Percentiles rank a stretch among this genome's conserved stretches.
phyloP scores from a whole-genome alignment of 495 filamentous ascomycete genomes.

The Xylaria longipes region DNA sequence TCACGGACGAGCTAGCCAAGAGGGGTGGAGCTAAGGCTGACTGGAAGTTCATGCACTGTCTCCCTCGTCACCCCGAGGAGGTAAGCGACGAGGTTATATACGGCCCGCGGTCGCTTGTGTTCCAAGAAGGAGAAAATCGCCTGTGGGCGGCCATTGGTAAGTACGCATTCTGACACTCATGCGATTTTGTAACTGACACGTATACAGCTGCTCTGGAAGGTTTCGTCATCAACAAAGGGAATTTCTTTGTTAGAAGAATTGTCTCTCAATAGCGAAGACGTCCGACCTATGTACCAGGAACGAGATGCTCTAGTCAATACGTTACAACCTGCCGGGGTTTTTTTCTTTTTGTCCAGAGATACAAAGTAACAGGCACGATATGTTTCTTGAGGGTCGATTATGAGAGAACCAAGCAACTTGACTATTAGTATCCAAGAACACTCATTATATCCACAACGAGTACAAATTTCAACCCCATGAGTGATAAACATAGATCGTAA shows the following conservation, averaged over 20 bases:
- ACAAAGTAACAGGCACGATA: background rate
- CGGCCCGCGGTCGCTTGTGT: constrained; percentile 79
- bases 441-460: background rate
- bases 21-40: constrained; percentile 83
- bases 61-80: constrained; percentile 93
- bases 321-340: background rate
- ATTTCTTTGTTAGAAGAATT: constrained; percentile 45
- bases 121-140: constrained; percentile 92
- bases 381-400: background rate
- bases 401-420: background rate
- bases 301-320: background rate
- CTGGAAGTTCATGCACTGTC: constrained; percentile 99
- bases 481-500: constrained; percentile 6
- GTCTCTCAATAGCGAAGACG: background rate
- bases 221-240: constrained; percentile 90
- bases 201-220: constrained; percentile 74
- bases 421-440: background rate
- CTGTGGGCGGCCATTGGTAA: constrained; percentile 83
- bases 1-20: constrained; percentile 81
- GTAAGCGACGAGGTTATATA: constrained; percentile 96
- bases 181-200: constrained; percentile 27
- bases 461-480: background rate
- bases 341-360: background rate
- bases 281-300: background rate
- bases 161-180: constrained; percentile 29